Percentiles rank a stretch among this genome's conserved stretches.
phyloP scores from a whole-genome alignment of 2,329 filamentous ascomycete genomes.

The Mariannaea sp. region DNA sequence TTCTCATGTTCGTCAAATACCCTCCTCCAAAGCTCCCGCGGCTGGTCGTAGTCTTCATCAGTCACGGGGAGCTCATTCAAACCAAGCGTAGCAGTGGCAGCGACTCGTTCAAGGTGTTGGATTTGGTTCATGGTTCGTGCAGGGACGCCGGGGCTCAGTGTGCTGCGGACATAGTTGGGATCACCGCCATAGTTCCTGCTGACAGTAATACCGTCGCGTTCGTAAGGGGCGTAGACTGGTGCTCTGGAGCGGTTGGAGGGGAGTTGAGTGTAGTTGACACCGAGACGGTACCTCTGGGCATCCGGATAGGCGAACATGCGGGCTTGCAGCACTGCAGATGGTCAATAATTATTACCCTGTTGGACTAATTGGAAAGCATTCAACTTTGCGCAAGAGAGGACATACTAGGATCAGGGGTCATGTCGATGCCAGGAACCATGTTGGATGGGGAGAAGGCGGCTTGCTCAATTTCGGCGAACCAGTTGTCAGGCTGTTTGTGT shows the following conservation, averaged over 20 bases:
- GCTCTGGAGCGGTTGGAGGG: constrained; percentile 38
- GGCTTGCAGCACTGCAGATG: constrained; percentile 46
- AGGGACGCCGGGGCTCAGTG: background rate
- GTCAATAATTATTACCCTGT: background rate
- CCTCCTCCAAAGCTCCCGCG: background rate
- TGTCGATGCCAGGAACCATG: constrained; percentile 54
- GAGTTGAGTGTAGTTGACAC: constrained; percentile 56
- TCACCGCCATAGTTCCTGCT: constrained; percentile 1
- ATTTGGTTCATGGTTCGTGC: background rate
- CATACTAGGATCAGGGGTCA: constrained; percentile 47
- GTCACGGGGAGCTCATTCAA: constrained; percentile 1
- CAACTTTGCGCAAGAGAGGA: background rate
- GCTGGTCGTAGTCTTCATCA: background rate
- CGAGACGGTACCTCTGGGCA: constrained; percentile 57
- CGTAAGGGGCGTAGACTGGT: constrained; percentile 13
- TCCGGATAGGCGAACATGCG: constrained; percentile 56
- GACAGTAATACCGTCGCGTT: constrained; percentile 28
- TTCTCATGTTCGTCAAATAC: constrained; percentile 5
- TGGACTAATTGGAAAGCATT: background rate
- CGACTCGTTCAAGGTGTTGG: background rate
- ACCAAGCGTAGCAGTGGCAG: background rate
- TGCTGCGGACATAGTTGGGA: constrained; percentile 2
- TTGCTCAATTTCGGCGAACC: background rate
- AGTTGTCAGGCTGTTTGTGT: background rate
- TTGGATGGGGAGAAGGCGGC: background rate